Percentiles rank a stretch among this genome's conserved stretches.
Conservation (phyloP, 129 eudicot species). For the Cynara cardunculus region DNA sequence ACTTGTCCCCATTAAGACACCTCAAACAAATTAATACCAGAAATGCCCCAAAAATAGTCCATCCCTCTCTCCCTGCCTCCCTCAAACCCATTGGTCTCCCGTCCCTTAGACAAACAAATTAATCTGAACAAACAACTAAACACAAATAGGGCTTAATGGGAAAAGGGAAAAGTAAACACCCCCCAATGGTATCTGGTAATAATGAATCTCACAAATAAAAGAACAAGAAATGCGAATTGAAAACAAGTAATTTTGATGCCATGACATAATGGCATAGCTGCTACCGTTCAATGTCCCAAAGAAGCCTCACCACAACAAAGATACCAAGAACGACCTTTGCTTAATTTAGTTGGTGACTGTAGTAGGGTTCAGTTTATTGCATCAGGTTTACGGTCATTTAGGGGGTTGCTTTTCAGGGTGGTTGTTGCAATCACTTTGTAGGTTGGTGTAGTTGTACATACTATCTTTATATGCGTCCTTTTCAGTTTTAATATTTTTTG, state of each 20-base stretch:
- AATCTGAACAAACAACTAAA: too few relatives aligned
- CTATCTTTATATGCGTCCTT: neutral
- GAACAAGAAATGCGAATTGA: neutral
- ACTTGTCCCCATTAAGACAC: too few relatives aligned
- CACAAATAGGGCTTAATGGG: too few relatives aligned
- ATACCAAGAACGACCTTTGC: neutral
- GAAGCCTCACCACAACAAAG: neutral
- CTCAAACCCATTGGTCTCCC: too few relatives aligned
- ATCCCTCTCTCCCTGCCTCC: too few relatives aligned
- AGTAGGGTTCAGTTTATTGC: neutral
- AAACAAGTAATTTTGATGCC: neutral
- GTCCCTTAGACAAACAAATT: too few relatives aligned
- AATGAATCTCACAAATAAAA: neutral
- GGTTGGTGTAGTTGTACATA: neutral
- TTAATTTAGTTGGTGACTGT: neutral
- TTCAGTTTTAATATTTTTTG: neutral
- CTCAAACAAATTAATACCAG: too few relatives aligned
- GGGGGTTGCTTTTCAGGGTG: neutral
- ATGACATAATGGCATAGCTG: neutral
- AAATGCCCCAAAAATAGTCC: too few relatives aligned
- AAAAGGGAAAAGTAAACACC: too few relatives aligned
- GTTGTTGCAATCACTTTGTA: neutral
- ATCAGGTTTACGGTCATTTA: neutral
- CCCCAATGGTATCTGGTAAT: neutral
- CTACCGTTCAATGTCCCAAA: neutral